Conservation (phyloP, 768 basidiomycete genomes). For the Kondoa subrosea region DNA sequence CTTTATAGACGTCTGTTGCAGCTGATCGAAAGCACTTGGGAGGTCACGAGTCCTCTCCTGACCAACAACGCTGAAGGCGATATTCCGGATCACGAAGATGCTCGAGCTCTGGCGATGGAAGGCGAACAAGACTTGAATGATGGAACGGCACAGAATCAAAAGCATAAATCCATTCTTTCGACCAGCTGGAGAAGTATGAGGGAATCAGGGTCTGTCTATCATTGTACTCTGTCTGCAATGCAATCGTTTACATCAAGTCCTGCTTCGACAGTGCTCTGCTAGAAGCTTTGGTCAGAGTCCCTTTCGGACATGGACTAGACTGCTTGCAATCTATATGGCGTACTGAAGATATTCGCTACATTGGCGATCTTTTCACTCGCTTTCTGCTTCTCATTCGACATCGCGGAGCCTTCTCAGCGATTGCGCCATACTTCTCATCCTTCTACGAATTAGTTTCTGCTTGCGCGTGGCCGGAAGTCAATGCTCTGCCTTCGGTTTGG, state of each 20-base stretch:
- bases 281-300: not conserved
- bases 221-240: not conserved
- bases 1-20: not conserved
- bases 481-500: not conserved
- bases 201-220: constrained; percentile 12
- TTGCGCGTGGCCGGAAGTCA: not conserved
- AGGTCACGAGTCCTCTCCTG: not conserved
- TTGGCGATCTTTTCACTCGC: constrained; percentile 7
- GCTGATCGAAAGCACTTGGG: not conserved
- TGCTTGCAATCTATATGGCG: constrained; percentile 3
- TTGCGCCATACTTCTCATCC: not conserved
- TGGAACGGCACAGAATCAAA: constrained; percentile 5
- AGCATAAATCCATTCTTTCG: constrained; percentile 8
- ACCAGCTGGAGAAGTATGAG: constrained; percentile 15
- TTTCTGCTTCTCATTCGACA: constrained; percentile 13
- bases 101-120: not conserved
- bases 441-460: not conserved
- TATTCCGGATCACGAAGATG: constrained; percentile 4
- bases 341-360: constrained; percentile 1
- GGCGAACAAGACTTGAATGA: not conserved
- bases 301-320: not conserved
- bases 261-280: not conserved
- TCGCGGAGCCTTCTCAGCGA: constrained; percentile 14
- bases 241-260: not conserved
- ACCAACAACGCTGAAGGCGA: not conserved